Evolutionary conservation across 805 yeast species (phyloP).

Genomic region (Starmerella davenportii): DNA sequence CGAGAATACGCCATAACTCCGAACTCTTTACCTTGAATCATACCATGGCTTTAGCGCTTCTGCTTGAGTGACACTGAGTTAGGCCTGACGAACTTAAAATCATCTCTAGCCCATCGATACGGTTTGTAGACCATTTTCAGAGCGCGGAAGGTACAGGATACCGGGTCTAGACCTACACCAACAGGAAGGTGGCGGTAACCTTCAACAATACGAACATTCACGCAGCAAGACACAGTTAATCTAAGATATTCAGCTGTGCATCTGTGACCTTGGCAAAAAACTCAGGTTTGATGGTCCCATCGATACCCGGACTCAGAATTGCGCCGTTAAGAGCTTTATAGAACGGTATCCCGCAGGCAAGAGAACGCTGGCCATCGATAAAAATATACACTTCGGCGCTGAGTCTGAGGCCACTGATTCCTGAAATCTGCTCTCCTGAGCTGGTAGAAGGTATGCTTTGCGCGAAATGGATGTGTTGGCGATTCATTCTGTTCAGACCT

Average conservation of each 20-base stretch:
- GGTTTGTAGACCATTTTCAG: too few relatives aligned
- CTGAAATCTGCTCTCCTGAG: slow-evolving; percentile 14
- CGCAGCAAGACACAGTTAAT: too few relatives aligned
- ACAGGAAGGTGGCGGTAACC: too few relatives aligned
- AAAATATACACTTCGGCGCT: slow-evolving; percentile 40
- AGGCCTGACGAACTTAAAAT: too few relatives aligned
- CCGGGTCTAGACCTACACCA: too few relatives aligned
- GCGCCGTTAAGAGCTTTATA: slow-evolving; percentile 60
- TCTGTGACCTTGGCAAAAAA: slow-evolving; percentile 30
- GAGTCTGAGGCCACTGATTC: slow-evolving; percentile 60
- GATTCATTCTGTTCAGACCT: slow-evolving; percentile 47
- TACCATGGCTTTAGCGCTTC: too few relatives aligned
- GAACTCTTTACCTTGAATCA: too few relatives aligned
- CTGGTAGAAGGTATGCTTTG: slow-evolving; percentile 28
- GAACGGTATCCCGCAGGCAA: slow-evolving; percentile 31
- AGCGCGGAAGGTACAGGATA: too few relatives aligned
- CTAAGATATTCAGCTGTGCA: slow-evolving; percentile 5
- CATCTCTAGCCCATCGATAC: too few relatives aligned
- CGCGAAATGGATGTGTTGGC: slow-evolving; percentile 82
- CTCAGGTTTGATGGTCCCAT: slow-evolving; percentile 32
- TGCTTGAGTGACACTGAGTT: too few relatives aligned
- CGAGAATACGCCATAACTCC: too few relatives aligned
- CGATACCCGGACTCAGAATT: slow-evolving; percentile 45
- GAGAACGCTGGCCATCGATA: slow-evolving; percentile 36
- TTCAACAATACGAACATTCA: too few relatives aligned